Evolutionary conservation across 2,329 filamentous ascomycete species (phyloP), one percentile per base, ranked within the genome.

Genomic region (Xylariales sp.): DNA sequence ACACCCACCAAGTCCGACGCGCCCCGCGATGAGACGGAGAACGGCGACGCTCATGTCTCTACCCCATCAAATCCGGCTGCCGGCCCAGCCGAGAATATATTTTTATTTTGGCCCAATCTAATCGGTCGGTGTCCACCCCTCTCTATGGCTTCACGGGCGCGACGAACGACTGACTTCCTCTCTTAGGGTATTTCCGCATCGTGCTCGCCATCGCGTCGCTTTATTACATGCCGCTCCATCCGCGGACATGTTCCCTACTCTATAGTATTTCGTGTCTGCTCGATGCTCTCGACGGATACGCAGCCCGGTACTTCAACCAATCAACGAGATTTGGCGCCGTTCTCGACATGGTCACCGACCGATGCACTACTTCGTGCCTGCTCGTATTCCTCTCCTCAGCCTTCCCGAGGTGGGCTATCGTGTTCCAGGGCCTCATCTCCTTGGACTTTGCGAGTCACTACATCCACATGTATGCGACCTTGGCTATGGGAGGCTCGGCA

Each of bases 211-310:
- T 97, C 76, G 93, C 92, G 55, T 97, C 96, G 34, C 90, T 99
- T 73, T 97, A 98, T 84, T 99, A 97, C 85, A 99, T 99, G 96
- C 95, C 96, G 59, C 89, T 98, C 62, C 96, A 99, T 80, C 95
- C 95, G n/a, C 91, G 95, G 76, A 97, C 94, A 45, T 98, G 95
- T 83, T 94, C 93, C 67, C 81, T 94, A 57, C 89, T 97, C 62
- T 99, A 99, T 86, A 95, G 91, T 78, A 84, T 99, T 67, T 98
- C 95, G 32, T 98, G 96, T 80, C 88, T 98, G 52, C 91, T 99
- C 72, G 96, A 99, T 79, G 96, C 95, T 53, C 88, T 98, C 71
- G 96, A 99, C 79, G 96, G 96, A 75, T 91, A 94, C 75, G 94
- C 94, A n/a, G 96, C 96, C 65, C 90, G 93, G 55, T 84, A 88